Evolutionary conservation across 345 rosid genomes (phyloP).

Genomic region (Lagerstroemia speciosa): DNA sequence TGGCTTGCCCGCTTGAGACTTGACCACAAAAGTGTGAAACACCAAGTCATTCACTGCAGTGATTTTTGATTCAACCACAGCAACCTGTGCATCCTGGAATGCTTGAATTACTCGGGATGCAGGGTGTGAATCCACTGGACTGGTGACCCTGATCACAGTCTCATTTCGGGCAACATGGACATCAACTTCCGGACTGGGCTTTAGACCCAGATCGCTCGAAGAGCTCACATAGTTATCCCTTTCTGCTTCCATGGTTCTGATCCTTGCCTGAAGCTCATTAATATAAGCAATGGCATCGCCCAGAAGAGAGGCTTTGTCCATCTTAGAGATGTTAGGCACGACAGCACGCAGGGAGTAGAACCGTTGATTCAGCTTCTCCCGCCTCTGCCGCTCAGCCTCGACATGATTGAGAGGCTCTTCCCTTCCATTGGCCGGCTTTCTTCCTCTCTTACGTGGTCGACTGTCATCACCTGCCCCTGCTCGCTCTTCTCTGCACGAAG

Average conservation of each 20-base stretch:
- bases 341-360: constrained; percentile 90
- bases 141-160: constrained; percentile 59
- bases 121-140: constrained; percentile 77
- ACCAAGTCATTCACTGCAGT: constrained; percentile 49
- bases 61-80: constrained; percentile 57
- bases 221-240: constrained; percentile 40
- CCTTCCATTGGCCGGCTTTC: constrained; percentile 96
- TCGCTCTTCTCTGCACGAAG: constrained; percentile 50
- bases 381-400: constrained; percentile 93
- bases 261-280: constrained; percentile 85
- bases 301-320: constrained; percentile 93
- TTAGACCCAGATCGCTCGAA: constrained; percentile 31
- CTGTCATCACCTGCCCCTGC: constrained; percentile 41
- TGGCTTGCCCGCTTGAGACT: constrained; percentile 60
- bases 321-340: constrained; percentile 97
- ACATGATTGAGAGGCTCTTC: constrained; percentile 96
- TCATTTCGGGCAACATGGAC: constrained; percentile 51
- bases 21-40: constrained; percentile 68
- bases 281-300: constrained; percentile 95
- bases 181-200: constrained; percentile 36
- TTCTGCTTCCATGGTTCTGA: constrained; percentile 68
- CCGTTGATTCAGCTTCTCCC: constrained; percentile 91
- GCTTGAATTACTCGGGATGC: constrained; percentile 68
- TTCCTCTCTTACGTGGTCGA: constrained; percentile 83
- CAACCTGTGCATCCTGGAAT: constrained; percentile 54